Evolutionary conservation across 78 protist genomes (phyloP).

Genomic region (Dictyostelium purpureum): DNA sequence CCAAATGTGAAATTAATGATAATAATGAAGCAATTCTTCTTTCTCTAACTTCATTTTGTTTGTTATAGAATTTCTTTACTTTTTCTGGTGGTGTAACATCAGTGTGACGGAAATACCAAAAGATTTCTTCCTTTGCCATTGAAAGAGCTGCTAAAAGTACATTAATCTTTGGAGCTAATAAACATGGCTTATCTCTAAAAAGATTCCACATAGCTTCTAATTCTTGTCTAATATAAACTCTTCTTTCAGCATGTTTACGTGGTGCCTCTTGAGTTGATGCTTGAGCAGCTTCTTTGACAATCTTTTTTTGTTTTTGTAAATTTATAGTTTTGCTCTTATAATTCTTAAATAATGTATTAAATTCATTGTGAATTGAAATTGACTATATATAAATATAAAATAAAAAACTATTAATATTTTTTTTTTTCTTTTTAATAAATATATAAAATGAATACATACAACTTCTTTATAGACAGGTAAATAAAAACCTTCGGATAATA

Average conservation of each 20-base stretch:
- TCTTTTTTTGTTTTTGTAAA: slow-evolving; percentile 70
- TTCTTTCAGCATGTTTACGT: slow-evolving; percentile 63
- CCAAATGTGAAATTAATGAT: slow-evolving; percentile 24
- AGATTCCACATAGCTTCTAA: slow-evolving; percentile 72
- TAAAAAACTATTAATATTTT: not conserved
- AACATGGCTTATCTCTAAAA: slow-evolving; percentile 78
- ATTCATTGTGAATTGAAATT: slow-evolving; percentile 55
- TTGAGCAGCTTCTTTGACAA: slow-evolving; percentile 53
- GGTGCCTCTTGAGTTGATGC: slow-evolving; percentile 65
- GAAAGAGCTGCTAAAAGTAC: slow-evolving; percentile 80
- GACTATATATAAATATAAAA: not conserved
- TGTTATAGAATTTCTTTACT: slow-evolving; percentile 72
- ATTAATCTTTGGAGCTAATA: slow-evolving; percentile 82
- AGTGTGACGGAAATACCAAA: slow-evolving; percentile 84
- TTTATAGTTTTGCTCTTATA: slow-evolving; percentile 78
- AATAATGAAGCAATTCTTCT: slow-evolving; percentile 43
- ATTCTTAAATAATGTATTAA: slow-evolving; percentile 37
- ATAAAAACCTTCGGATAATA: slow-evolving; percentile 66
- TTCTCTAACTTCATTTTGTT: slow-evolving; percentile 68
- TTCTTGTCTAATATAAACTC: slow-evolving; percentile 83
- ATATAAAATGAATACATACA: slow-evolving; percentile 13
- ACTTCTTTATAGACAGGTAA: slow-evolving; percentile 55
- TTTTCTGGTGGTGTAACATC: slow-evolving; percentile 57
- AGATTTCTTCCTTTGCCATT: slow-evolving; percentile 77
- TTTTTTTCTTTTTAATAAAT: not conserved